Evolutionary conservation across 75 land plant species (phyloP), one percentile per base, ranked within the genome.

Genomic region (Sequoia sempervirens): DNA sequence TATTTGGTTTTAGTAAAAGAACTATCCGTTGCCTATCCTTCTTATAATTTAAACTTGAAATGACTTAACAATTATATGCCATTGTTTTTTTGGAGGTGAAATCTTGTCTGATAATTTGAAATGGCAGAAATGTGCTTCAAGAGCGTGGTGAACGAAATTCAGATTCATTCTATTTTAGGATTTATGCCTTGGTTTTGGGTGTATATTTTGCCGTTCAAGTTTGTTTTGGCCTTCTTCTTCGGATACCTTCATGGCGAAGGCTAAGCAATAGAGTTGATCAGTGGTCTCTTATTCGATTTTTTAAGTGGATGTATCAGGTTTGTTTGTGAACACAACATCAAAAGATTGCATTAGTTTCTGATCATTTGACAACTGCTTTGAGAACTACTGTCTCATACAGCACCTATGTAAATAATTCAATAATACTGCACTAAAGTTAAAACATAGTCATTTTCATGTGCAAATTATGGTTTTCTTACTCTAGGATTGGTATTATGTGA

Each of bases 301-400:
- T 98, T 34, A 93, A 93, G 80, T 98, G 99, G 99, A 85, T 98
- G 70, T 96, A 94, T 86, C 92, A 98, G 97, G 99, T 98, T 83
- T 13, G 66, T 34, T 37, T 26, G 32, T 50, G 73, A 70, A 30
- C 32, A n/a, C n/a, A n/a, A 70, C 36, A 2, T 32, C 10, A 13
- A 12, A 70, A 7, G 1, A 61, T 61, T 23, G n/a, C 12, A 30
- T 70, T 11, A 11, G 30, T 70, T 70, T 70, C n/a, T 70, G 13
- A 2, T 70, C 2, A 12, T 70, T 15, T 70, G 73, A 32, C 13
- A 12, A 30, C 32, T 28, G 36, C 11, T 61, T 61, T 61, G 4
- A 70, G 73, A 70, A 32, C 73, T 70, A 50, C 15, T 13, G 1
- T 12, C 30, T 70, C n/a, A 11, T 30, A 30, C 15, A 32, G 53